Conservation (phyloP, 768 basidiomycete genomes). For the Lactifluus hygrophoroides region DNA sequence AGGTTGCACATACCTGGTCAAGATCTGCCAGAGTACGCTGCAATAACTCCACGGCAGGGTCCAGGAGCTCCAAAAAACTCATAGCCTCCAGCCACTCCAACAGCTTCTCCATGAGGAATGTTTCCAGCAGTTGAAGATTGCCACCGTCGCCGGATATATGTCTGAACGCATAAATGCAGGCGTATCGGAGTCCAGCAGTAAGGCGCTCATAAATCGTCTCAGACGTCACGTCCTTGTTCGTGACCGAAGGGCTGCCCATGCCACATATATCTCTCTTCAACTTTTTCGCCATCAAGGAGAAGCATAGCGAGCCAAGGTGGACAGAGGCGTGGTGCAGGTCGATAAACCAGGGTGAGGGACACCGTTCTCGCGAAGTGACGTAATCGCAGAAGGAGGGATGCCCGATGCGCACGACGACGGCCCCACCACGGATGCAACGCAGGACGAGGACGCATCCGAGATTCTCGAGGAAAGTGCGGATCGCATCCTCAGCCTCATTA, state of each 20-base stretch:
- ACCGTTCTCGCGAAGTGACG: slow-evolving; percentile 6
- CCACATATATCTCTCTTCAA: slow-evolving; percentile 13
- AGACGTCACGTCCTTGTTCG: slow-evolving; percentile 2
- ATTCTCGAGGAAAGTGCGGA: background rate
- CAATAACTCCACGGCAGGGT: slow-evolving; percentile 6
- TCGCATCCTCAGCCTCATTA: background rate
- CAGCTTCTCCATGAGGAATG: slow-evolving; percentile 9
- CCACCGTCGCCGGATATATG: background rate
- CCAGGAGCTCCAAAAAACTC: slow-evolving; percentile 3
- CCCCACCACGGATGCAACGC: background rate
- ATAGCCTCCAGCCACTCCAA: slow-evolving; percentile 14
- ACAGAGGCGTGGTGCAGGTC: background rate
- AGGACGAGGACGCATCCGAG: slow-evolving; percentile 15
- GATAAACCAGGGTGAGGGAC: slow-evolving; percentile 7
- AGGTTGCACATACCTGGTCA: background rate
- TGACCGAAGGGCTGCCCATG: background rate
- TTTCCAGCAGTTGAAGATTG: slow-evolving; percentile 3
- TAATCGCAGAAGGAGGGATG: slow-evolving; percentile 14
- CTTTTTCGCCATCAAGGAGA: slow-evolving; percentile 2
- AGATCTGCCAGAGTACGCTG: background rate
- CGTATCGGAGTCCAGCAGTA: slow-evolving; percentile 3
- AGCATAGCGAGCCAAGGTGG: slow-evolving; percentile 4
- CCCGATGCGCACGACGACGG: slow-evolving; percentile 7
- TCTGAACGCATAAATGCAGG: background rate
- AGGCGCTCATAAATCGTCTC: background rate